phyloP scores from a whole-genome alignment of 2,329 filamentous ascomycete species.

The Alternaria postmessia region DNA sequence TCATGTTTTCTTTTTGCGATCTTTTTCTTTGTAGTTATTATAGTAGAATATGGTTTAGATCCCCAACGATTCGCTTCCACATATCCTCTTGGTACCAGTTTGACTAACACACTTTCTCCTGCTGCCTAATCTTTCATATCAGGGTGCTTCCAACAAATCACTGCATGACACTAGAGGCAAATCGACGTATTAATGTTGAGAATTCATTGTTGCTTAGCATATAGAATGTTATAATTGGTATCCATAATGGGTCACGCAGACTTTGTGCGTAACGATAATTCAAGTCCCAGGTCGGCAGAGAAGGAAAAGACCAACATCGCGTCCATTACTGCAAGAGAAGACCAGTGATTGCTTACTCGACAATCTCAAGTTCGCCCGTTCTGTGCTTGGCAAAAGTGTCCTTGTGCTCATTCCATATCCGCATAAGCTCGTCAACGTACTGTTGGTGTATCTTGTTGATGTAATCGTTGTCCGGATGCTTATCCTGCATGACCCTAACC shows the following conservation, averaged over 20 bases:
- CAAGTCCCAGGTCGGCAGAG: background rate
- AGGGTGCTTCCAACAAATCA: background rate
- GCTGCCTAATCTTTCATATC: background rate
- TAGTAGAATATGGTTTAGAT: background rate
- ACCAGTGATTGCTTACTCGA: conserved; percentile 56
- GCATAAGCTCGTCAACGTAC: conserved; percentile 78
- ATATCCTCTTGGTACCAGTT: background rate
- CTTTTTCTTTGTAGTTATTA: background rate
- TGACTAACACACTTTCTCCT: background rate
- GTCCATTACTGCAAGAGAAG: background rate
- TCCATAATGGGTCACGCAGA: background rate
- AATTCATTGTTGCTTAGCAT: background rate
- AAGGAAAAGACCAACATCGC: background rate
- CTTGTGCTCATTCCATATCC: conserved; percentile 80
- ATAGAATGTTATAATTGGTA: background rate
- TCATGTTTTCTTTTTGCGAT: background rate
- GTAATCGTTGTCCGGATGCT: conserved; percentile 74
- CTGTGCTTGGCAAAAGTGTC: conserved; percentile 73
- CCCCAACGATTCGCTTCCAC: background rate
- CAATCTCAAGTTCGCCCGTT: conserved; percentile 71
- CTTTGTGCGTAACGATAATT: background rate
- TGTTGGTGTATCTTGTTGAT: conserved; percentile 80
- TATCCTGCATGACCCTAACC: conserved; percentile 71
- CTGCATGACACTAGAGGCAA: background rate
- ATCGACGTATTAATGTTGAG: background rate